phyloP scores from a whole-genome alignment of 176 grass and related monocot genomes.

The Eragrostis nindensis region DNA sequence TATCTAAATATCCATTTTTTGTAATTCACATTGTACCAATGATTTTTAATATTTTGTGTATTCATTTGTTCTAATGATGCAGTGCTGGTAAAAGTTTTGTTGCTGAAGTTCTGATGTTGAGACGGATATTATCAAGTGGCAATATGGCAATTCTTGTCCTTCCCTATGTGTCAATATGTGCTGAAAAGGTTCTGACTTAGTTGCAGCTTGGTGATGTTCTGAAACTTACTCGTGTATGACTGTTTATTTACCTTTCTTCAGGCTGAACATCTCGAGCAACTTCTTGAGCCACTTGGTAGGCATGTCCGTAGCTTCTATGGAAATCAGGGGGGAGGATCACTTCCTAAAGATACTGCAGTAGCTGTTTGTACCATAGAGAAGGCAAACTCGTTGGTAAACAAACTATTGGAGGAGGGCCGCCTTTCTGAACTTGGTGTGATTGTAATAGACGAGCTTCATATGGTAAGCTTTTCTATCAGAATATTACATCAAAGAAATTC shows the following conservation, averaged over 20 bases:
- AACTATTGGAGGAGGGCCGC: slow-evolving; percentile 85
- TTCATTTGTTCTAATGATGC: slow-evolving; percentile 31
- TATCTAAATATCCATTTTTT: slow-evolving; percentile 19
- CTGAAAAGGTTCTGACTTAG: slow-evolving; percentile 77
- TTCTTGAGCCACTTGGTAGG: slow-evolving; percentile 93
- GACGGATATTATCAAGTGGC: slow-evolving; percentile 71
- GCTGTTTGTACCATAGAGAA: slow-evolving; percentile 99
- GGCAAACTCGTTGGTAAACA: slow-evolving; percentile 93
- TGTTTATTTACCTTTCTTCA: slow-evolving; percentile 45
- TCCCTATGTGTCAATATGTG: slow-evolving; percentile 93
- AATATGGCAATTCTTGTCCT: slow-evolving; percentile 97
- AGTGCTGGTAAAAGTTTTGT: slow-evolving; percentile 99
- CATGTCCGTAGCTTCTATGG: slow-evolving; percentile 95
- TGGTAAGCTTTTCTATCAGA: slow-evolving; percentile 60
- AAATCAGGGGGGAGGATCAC: slow-evolving; percentile 80
- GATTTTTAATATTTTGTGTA: background rate
- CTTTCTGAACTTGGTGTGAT: slow-evolving; percentile 98
- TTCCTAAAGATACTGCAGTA: slow-evolving; percentile 94
- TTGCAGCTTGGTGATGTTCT: slow-evolving; percentile 26
- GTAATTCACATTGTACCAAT: slow-evolving; percentile 8
- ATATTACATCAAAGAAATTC: slow-evolving; percentile 14
- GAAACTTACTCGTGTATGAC: slow-evolving; percentile 35
- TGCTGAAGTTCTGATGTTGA: slow-evolving; percentile 96
- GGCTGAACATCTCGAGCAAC: slow-evolving; percentile 89
- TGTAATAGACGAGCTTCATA: slow-evolving; percentile 99